These are phyloP conservation scores for Chionographis japonica DNA, from an alignment of 106 monocot genomes.

Conservation along the genomic window DNA sequence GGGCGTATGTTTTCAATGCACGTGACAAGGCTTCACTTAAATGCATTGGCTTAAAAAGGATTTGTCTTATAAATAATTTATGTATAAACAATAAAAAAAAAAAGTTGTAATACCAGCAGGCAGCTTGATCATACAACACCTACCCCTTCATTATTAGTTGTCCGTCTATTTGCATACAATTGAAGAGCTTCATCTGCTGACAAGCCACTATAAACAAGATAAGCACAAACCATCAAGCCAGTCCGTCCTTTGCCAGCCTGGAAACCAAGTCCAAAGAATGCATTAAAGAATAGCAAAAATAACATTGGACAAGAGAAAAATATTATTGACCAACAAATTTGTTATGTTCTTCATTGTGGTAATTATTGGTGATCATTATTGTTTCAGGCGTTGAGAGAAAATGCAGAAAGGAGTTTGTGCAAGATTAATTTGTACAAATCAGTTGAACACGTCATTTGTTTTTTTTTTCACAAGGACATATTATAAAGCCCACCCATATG, in stretches of 20 bases:
- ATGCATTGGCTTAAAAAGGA: no score
- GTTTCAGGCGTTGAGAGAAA: no score
- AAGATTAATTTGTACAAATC: no score
- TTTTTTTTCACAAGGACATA: neutral
- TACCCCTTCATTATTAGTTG: slow-evolving; percentile 51
- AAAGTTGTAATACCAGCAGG: no score
- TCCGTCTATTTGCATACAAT: slow-evolving; percentile 41
- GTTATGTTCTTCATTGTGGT: neutral
- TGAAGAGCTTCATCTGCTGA: slow-evolving; percentile 44
- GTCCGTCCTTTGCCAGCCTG: slow-evolving; percentile 65
- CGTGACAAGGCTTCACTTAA: no score
- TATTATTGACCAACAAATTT: no score
- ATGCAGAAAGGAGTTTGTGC: no score
- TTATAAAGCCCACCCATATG: neutral
- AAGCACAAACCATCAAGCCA: slow-evolving; percentile 53
- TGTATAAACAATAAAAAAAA: no score
- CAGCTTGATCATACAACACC: neutral
- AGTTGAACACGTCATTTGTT: no score
- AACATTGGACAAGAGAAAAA: neutral
- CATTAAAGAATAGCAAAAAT: neutral
- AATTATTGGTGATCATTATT: no score
- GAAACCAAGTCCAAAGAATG: neutral
- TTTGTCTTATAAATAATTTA: no score
- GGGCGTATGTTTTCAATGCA: no score
- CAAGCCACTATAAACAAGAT: slow-evolving; percentile 53